Percentiles rank a stretch among this genome's conserved stretches.
phyloP scores from a whole-genome alignment of 805 yeast genomes.

The Saturnispora ahearnii region DNA sequence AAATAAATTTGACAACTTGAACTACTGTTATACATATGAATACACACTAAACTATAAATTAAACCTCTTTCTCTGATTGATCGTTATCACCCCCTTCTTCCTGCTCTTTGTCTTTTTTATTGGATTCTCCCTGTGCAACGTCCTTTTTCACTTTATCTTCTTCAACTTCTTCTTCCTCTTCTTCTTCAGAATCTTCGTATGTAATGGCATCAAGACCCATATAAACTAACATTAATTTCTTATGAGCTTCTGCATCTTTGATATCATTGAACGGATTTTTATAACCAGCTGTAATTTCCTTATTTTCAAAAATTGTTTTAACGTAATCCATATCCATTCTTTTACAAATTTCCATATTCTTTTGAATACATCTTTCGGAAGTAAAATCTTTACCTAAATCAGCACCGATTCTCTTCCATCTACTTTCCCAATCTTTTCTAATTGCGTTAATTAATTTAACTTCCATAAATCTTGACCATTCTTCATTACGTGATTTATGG shows the following conservation, averaged over 20 bases:
- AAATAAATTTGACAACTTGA: no score
- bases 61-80: not conserved
- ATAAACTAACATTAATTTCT: conserved; percentile 29
- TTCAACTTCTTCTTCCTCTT: conserved; percentile 6
- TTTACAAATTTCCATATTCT: conserved; percentile 26
- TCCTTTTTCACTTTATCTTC: not conserved
- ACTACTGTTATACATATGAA: not conserved
- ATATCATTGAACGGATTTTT: conserved; percentile 22
- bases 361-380: conserved; percentile 24
- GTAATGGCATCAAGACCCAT: conserved; percentile 30
- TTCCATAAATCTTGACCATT: conserved; percentile 30
- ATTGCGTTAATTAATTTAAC: conserved; percentile 25
- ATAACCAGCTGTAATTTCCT: conserved; percentile 23
- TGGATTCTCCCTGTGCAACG: not conserved
- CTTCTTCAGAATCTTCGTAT: conserved; percentile 25
- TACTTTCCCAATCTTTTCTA: conserved; percentile 32
- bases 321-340: conserved; percentile 23
- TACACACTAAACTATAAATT: not conserved
- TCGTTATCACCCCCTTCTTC: not conserved
- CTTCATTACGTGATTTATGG: conserved; percentile 29
- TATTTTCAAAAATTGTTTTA: conserved; percentile 21
- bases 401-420: conserved; percentile 32
- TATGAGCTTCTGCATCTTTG: conserved; percentile 26
- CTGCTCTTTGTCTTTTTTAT: not conserved
- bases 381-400: conserved; percentile 26